These are phyloP conservation scores for Fraxinus velutina DNA, from an alignment of 305 asterid genomes.

Conservation along the genomic window DNA sequence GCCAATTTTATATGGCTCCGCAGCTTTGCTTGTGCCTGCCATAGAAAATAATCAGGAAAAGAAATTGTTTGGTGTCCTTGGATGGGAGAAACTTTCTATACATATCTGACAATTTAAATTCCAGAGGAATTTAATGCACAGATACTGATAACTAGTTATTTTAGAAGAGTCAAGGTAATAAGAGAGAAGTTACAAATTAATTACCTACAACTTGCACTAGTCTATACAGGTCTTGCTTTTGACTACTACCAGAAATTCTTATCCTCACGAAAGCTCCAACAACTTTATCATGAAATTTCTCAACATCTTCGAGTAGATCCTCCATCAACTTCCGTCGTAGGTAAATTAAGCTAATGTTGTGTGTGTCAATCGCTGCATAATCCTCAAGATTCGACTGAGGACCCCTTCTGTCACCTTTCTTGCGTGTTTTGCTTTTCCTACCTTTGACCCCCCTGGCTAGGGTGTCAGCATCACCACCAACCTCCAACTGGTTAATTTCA, in stretches of 20 bases:
- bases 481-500: slow-evolving; percentile 64
- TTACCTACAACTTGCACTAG: slow-evolving; percentile 97
- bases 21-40: slow-evolving; percentile 82
- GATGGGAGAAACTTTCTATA: not conserved
- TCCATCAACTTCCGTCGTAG: slow-evolving; percentile 92
- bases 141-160: not conserved
- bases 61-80: not conserved
- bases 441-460: slow-evolving; percentile 58
- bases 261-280: slow-evolving; percentile 93
- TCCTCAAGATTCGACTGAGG: slow-evolving; percentile 92
- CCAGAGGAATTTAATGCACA: not conserved
- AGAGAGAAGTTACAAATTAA: slow-evolving; percentile 14
- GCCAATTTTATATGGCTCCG: slow-evolving; percentile 87
- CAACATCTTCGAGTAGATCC: slow-evolving; percentile 87
- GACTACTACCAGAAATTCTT: slow-evolving; percentile 78
- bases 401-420: slow-evolving; percentile 56
- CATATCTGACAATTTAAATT: not conserved
- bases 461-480: slow-evolving; percentile 54
- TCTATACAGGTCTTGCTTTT: slow-evolving; percentile 95
- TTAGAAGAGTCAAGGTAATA: not conserved
- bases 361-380: slow-evolving; percentile 93
- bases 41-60: slow-evolving; percentile 23
- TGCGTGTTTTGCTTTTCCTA: slow-evolving; percentile 74
- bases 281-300: slow-evolving; percentile 66
- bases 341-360: slow-evolving; percentile 83